Base-by-base conservation (phyloP, 305 asterid genomes). In the Solanum aculeatissimum region DNA sequence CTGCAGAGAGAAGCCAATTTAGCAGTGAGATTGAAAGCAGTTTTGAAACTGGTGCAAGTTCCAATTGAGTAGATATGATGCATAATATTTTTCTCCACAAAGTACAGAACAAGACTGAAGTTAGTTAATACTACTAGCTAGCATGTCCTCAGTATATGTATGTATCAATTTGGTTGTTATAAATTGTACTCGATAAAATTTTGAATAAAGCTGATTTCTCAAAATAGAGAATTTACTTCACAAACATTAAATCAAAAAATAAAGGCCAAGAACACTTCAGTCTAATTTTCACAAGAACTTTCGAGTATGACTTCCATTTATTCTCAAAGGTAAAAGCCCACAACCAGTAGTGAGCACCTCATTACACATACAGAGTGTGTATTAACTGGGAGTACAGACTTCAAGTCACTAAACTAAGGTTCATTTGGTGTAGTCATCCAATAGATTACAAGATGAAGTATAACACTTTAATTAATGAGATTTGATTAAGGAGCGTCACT, bases 1-100 rank as follows among this genome's bases (percentile, higher is more conserved):
- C 57, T 60, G 40, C 79, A 79, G 71, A 65, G 23, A 85, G 88
- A 83, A 83, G 85, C 83, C 38, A 55, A 68, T 58, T 49, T 7
- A 62, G 63, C 40, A 68, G 69, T 13, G 83, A 74, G 80, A 11
- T 68, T 69, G 45, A 32, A n/a, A 55, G 68, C 62, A 83, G 82
- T 68, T 86, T 51, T n/a, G 77, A 51, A 49, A 27, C 45, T 49
- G 45, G 18, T 75, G 27, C 21, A 11, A 21, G 58, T 75, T 11
- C 35, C n/a, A 62, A 82, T 32, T 25, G 15, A 35, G 35, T 5
- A 60, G 9, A 12, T 35, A 2, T 80, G 18, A 42, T 38, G 18
- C 18, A 54, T 40, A 18, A 11, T 19, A 13, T 18, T 38, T 47
- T 15, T 11, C n/a, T 57, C 72, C 51, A 68, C 75, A 18, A 19